Evolutionary conservation across 345 rosid genomes (phyloP), one percentile per base, ranked within the genome.

Genomic region (Murraya koenigii): DNA sequence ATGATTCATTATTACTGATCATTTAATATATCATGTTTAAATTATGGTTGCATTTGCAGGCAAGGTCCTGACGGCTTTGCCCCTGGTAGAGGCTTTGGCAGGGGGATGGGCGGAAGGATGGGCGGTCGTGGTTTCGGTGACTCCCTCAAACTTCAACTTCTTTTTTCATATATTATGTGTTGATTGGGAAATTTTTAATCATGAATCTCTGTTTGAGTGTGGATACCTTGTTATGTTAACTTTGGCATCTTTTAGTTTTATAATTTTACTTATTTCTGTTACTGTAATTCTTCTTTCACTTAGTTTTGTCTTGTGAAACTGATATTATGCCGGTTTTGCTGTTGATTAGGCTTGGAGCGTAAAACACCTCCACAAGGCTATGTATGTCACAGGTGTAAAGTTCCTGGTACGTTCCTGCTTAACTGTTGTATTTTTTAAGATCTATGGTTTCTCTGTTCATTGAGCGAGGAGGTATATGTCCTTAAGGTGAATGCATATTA

Each of bases 351-450:
- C 35, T 55, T 94, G 93, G 98, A 94, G 88, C 86, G 96, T 80
- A 97, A 92, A 90, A 97, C 93, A 15, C 98, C 98, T 75, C 99
- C 99, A 52, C 94, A 89, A 65, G 99, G 99, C 72, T 97, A 97
- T 83, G 80, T 93, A 28, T 97, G 99, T 78, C 97, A 94, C 81
- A 94, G 99, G 75, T 97, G 99, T 79, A 97, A 88, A 81, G 90
- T 90, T 70, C 92, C 98, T 78, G 99, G 99, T 96, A 88, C 75
- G 91, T 75, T 75, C 65, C 70, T 69, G n/a, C 49, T 54, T 61
- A 36, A 63, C 44, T 62, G 55, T 26, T 61, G 15, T 36, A 28
- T 4, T 11, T 44, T 17, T 10, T 33, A 26, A 5, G 56, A 52
- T 59, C 33, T 63, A 28, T 36, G 32, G 11, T 19, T 32, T 22